A percentile compares a stretch with the other conserved stretches of the same genome.
phyloP scores from a whole-genome alignment of 441 rosid genomes.

The Gossypium schwendimanii region DNA sequence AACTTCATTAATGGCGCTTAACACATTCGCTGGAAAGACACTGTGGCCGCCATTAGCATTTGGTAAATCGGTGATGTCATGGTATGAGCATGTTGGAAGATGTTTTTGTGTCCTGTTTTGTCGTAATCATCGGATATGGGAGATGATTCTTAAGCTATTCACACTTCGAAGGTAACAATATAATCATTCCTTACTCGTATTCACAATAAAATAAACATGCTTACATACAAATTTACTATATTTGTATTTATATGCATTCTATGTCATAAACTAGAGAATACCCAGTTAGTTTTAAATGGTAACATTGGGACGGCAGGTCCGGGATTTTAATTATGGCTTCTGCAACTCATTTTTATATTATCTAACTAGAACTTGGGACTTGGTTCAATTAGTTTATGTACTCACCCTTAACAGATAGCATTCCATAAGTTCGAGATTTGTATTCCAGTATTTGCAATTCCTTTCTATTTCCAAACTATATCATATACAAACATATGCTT shows the following conservation, averaged over 20 bases:
- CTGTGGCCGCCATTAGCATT: conserved; percentile 68
- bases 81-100: conserved; percentile 79
- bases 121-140: conserved; percentile 67
- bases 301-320: too few relatives aligned
- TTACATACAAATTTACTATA: neutral
- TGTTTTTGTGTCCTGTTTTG: conserved; percentile 55
- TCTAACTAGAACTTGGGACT: too few relatives aligned
- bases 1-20: conserved; percentile 26
- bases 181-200: neutral
- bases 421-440: too few relatives aligned
- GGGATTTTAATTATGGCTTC: too few relatives aligned
- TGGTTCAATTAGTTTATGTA: too few relatives aligned
- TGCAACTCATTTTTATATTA: too few relatives aligned
- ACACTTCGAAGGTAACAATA: conserved; percentile 46
- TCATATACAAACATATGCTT: neutral
- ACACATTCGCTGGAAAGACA: conserved; percentile 56
- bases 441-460: too few relatives aligned
- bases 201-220: neutral
- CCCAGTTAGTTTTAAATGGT: too few relatives aligned
- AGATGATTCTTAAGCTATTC: conserved; percentile 47
- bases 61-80: conserved; percentile 62
- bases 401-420: too few relatives aligned
- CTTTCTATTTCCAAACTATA: neutral
- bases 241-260: neutral
- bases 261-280: neutral